These are phyloP conservation scores for Penicillium freii DNA, from an alignment of 2,329 filamentous ascomycete species.

Conservation along the genomic window DNA sequence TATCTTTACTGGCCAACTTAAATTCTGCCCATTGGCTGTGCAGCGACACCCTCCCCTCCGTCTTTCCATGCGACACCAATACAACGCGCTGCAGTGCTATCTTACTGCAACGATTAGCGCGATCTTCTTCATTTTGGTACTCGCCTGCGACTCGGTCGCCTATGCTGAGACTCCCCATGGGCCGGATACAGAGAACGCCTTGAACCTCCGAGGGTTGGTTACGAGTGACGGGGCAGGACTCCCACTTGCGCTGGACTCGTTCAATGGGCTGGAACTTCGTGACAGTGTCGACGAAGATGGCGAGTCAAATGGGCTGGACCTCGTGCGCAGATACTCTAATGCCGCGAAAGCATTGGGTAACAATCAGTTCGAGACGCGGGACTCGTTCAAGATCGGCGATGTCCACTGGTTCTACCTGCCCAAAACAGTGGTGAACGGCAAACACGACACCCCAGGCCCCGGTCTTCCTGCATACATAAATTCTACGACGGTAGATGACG, in stretches of 20 bases:
- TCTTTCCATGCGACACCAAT: slow-evolving; percentile 47
- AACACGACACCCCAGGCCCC: slow-evolving; percentile 35
- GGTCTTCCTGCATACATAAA: slow-evolving; percentile 32
- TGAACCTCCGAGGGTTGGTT: slow-evolving; percentile 34
- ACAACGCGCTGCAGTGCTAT: slow-evolving; percentile 69
- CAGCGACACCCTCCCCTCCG: slow-evolving; percentile 8
- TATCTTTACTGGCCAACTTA: background rate
- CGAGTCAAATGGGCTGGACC: slow-evolving; percentile 34
- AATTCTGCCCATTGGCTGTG: background rate
- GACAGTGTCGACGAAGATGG: slow-evolving; percentile 32
- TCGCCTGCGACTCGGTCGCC: slow-evolving; percentile 60
- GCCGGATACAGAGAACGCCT: slow-evolving; percentile 49
- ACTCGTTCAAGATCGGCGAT: slow-evolving; percentile 62
- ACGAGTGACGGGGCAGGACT: slow-evolving; percentile 28
- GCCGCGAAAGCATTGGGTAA: slow-evolving; percentile 57
- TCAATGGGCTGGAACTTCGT: slow-evolving; percentile 33
- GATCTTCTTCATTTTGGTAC: slow-evolving; percentile 57
- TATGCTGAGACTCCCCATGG: slow-evolving; percentile 57
- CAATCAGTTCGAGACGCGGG: slow-evolving; percentile 59
- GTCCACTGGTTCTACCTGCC: slow-evolving; percentile 65
- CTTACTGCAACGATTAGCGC: slow-evolving; percentile 66
- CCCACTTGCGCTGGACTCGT: slow-evolving; percentile 28
- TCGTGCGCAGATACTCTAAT: slow-evolving; percentile 58
- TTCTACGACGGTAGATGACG: slow-evolving; percentile 25
- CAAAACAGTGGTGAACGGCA: slow-evolving; percentile 53